Evolutionary conservation across 352 stramenopile genomes (phyloP).

Genomic region (Globisporangium paroecandrum): DNA sequence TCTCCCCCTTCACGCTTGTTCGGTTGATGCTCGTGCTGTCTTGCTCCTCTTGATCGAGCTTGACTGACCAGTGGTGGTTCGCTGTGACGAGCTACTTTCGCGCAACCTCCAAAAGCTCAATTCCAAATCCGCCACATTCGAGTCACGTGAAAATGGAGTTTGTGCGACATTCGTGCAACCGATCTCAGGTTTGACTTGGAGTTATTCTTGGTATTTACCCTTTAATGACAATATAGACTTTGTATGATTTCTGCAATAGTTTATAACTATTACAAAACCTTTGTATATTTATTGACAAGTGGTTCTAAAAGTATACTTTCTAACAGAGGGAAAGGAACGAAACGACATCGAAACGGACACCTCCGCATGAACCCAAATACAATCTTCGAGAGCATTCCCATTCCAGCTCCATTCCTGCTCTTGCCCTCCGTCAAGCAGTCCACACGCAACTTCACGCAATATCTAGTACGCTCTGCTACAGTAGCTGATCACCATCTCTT

Average conservation of each 20-base stretch:
- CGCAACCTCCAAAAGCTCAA: slow-evolving; percentile 7
- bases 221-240: not conserved
- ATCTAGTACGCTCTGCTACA: not conserved
- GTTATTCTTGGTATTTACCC: not conserved
- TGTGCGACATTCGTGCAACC: slow-evolving; percentile 7
- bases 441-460: not conserved
- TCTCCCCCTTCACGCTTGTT: slow-evolving; percentile 8
- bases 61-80: slow-evolving; percentile 15
- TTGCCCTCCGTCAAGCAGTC: not conserved
- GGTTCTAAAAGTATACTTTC: slow-evolving; percentile 3
- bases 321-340: slow-evolving; percentile 10
- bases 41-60: not conserved
- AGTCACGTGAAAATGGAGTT: not conserved
- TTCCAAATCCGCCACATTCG: not conserved
- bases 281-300: not conserved
- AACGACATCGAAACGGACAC: slow-evolving; percentile 27
- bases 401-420: not conserved
- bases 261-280: not conserved
- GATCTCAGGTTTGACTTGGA: not conserved
- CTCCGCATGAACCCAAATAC: not conserved
- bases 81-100: slow-evolving; percentile 23
- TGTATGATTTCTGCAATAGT: not conserved
- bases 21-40: slow-evolving; percentile 6
- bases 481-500: not conserved
- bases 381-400: slow-evolving; percentile 1